phyloP scores from a whole-genome alignment of 441 rosid species.

The Adansonia gregorii region DNA sequence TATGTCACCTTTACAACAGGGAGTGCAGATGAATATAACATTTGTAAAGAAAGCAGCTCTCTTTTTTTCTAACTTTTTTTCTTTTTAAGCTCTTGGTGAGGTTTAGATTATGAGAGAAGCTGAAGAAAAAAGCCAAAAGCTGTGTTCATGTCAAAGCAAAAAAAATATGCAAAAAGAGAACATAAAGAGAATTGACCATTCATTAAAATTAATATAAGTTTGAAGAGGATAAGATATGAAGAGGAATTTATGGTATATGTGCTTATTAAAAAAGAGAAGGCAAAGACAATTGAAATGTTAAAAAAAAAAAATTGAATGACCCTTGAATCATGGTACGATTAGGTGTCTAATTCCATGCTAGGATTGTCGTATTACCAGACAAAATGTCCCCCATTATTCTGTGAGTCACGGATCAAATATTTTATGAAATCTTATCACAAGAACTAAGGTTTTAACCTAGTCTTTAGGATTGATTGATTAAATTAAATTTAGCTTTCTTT shows the following conservation, averaged over 20 bases:
- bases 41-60: constrained; percentile 28
- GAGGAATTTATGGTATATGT: neutral
- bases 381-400: constrained; percentile 29
- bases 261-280: neutral
- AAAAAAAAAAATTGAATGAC: constrained; percentile 21
- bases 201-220: neutral
- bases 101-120: constrained; percentile 18
- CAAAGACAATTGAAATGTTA: constrained; percentile 1
- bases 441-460: neutral
- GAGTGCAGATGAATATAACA: constrained; percentile 30
- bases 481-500: neutral
- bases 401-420: constrained; percentile 38
- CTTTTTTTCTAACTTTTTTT: constrained; percentile 7
- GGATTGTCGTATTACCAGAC: constrained; percentile 32
- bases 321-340: constrained; percentile 34
- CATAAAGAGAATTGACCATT: constrained; percentile 10
- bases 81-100: constrained; percentile 9
- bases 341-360: constrained; percentile 24
- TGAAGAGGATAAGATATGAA: neutral
- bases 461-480: neutral
- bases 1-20: constrained; percentile 34
- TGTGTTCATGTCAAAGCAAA: constrained; percentile 22
- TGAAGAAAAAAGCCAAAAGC: constrained; percentile 32
- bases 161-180: constrained; percentile 21
- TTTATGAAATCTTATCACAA: constrained; percentile 18